These are phyloP conservation scores for Zygoascus meyerae DNA, from an alignment of 1,139 yeast species.

Conservation along the genomic window DNA sequence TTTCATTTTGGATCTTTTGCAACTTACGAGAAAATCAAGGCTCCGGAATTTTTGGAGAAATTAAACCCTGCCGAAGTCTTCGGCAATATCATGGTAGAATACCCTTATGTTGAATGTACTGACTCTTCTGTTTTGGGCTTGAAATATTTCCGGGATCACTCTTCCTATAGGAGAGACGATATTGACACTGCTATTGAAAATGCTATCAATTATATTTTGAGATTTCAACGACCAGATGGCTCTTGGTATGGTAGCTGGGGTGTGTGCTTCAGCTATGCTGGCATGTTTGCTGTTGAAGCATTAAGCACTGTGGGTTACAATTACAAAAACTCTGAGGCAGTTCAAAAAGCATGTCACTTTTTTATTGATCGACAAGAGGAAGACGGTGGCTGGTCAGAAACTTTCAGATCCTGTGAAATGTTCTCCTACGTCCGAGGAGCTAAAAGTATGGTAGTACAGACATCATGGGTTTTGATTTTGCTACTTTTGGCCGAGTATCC, in stretches of 20 bases:
- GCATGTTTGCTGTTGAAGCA: constrained; percentile 97
- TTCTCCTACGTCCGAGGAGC: constrained; percentile 67
- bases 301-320: constrained; percentile 60
- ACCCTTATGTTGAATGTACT: constrained; percentile 96
- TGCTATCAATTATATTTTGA: constrained; percentile 67
- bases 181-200: constrained; percentile 61
- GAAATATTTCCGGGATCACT: constrained; percentile 64
- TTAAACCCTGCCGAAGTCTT: constrained; percentile 97
- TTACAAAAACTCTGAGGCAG: constrained; percentile 58
- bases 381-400: constrained; percentile 98
- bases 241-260: constrained; percentile 99
- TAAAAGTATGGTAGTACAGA: constrained; percentile 73
- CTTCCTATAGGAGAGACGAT: constrained; percentile 56
- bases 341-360: constrained; percentile 78
- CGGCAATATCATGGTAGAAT: constrained; percentile 97
- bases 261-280: constrained; percentile 90
- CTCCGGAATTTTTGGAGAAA: constrained; percentile 66
- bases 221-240: constrained; percentile 71
- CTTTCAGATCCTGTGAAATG: constrained; percentile 60
- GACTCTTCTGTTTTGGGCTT: constrained; percentile 91
- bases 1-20: constrained; percentile 91
- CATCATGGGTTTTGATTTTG: constrained; percentile 89
- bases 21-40: constrained; percentile 81
- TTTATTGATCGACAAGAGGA: constrained; percentile 63
- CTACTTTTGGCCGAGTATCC: constrained; percentile 80